phyloP scores from a whole-genome alignment of 225 moss, liverwort and hornwort genomes.

The Lunularia cruciata region DNA sequence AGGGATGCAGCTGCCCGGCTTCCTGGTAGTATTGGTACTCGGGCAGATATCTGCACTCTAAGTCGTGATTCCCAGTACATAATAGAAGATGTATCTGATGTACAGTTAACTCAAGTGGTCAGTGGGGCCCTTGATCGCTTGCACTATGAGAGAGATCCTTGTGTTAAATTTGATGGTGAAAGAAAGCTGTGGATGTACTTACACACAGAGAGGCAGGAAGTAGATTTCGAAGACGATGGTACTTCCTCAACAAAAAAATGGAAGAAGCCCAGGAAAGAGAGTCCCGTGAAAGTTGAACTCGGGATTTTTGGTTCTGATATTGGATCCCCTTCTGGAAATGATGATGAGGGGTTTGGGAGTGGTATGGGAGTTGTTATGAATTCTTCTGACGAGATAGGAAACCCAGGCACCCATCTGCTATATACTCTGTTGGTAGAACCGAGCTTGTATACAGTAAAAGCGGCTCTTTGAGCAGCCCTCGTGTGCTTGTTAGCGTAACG shows the following conservation, averaged over 20 bases:
- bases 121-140: slow-evolving; percentile 83
- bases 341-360: slow-evolving; percentile 53
- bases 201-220: slow-evolving; percentile 76
- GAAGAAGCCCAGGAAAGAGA: slow-evolving; percentile 86
- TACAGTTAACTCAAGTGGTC: slow-evolving; percentile 84
- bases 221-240: slow-evolving; percentile 81
- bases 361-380: slow-evolving; percentile 57
- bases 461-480: slow-evolving; percentile 74
- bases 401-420: slow-evolving; percentile 62
- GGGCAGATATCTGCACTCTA: slow-evolving; percentile 77
- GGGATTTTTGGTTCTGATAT: slow-evolving; percentile 64
- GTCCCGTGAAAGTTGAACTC: slow-evolving; percentile 57
- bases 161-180: slow-evolving; percentile 85
- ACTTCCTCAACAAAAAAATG: slow-evolving; percentile 81
- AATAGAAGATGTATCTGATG: slow-evolving; percentile 77
- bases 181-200: slow-evolving; percentile 82
- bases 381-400: slow-evolving; percentile 72
- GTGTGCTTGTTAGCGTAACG: slow-evolving; percentile 57
- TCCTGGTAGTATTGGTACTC: slow-evolving; percentile 82
- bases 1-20: slow-evolving; percentile 83
- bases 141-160: slow-evolving; percentile 84
- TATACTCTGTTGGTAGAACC: slow-evolving; percentile 66
- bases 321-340: slow-evolving; percentile 66
- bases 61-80: slow-evolving; percentile 83
- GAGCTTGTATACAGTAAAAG: slow-evolving; percentile 78